Conservation (phyloP, 148 eudicot genomes). For the Silene uniflora region DNA sequence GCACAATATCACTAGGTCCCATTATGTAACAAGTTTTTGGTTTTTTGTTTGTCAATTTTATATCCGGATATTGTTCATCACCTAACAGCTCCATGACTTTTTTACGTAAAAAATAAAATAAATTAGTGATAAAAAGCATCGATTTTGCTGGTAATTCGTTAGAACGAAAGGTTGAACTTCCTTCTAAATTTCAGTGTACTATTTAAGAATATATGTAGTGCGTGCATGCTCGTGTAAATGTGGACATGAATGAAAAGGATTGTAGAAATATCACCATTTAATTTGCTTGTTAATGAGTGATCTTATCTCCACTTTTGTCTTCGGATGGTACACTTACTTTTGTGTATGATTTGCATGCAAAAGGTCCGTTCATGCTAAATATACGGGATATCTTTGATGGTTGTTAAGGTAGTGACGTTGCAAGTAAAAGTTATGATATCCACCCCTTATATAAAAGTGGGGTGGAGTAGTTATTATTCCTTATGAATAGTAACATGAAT, state of each 20-base stretch:
- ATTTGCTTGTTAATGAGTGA: conserved; percentile 5
- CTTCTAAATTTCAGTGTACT: not conserved
- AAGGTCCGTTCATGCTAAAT: not conserved
- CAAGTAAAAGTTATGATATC: not conserved
- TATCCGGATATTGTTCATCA: too few relatives aligned
- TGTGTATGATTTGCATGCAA: conserved; percentile 2
- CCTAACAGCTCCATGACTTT: too few relatives aligned
- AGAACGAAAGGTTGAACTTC: not conserved
- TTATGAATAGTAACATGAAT: too few relatives aligned
- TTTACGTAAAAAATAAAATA: too few relatives aligned
- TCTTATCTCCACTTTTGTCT: conserved; percentile 11
- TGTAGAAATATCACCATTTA: not conserved
- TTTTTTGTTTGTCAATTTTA: too few relatives aligned
- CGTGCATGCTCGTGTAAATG: conserved; percentile 4
- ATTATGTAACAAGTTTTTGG: too few relatives aligned
- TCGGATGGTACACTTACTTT: not conserved
- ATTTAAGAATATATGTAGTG: not conserved
- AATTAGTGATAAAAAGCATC: too few relatives aligned
- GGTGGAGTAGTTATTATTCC: too few relatives aligned
- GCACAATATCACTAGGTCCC: too few relatives aligned
- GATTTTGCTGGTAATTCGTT: not conserved
- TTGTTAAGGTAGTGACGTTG: not conserved
- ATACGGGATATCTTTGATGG: not conserved
- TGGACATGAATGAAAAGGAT: conserved; percentile 7
- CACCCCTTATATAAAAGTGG: too few relatives aligned